Evolutionary conservation across 2,329 filamentous ascomycete genomes (phyloP), one percentile per base, ranked within the genome.

Genomic region (Aspergillus tubingensis): DNA sequence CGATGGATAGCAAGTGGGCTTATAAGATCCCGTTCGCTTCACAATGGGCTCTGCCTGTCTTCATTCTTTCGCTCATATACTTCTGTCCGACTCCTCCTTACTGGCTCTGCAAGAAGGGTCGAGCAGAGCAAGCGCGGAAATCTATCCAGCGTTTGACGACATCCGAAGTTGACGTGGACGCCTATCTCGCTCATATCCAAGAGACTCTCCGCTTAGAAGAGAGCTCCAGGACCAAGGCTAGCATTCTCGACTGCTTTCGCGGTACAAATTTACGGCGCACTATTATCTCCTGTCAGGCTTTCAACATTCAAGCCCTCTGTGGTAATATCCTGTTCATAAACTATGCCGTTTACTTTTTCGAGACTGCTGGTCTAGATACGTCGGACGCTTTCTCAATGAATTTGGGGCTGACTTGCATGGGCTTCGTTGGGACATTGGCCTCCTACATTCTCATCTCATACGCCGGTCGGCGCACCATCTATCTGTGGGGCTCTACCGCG

Each of bases 41-140:
- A 10, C 81, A 83, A 65, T 81, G 80, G 80, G 79, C 78, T 67
- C 82, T 79, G 77, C 79, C 80, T 0, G 66, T 81, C 11, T 79
- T 80, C 1, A 75, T 82, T 8, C 66, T 79, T 23, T 67, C 80
- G 36, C 78, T 76, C 8, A 73, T 79, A 30, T 66, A 71, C 15
- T 67, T 81, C 39, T 79, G 79, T 3, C 80, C 80, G 0, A 79
- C 81, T 62, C 80, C 74, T 3, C 79, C 79, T n/a, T 80, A 79
- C 78, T 81, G 79, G 79, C 73, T 81, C 7, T 75, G 82, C 32
- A 72, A 79, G 3, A 76, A 75, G 54, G 78, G 76, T 1, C 71
- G 74, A 8, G 61, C 75, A 1, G 72, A 77, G 17, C 77, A 79
- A 13, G 80, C 80, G 8, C 79, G 79, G 60, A 72, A 72, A 47